Evolutionary conservation across 352 stramenopile species (phyloP).

Genomic region (Globisporangium solare): DNA sequence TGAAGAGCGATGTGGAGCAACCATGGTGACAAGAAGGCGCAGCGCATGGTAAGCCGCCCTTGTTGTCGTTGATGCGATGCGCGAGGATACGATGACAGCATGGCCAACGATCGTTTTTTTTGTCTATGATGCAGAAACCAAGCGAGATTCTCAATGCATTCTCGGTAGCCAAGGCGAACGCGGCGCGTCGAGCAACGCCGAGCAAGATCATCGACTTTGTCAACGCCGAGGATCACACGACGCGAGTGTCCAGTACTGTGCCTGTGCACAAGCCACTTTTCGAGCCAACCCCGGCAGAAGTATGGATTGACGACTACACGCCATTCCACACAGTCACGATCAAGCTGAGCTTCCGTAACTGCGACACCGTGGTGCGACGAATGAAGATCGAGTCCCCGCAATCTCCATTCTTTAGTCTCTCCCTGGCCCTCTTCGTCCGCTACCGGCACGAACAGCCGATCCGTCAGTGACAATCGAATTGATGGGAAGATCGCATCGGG

Average conservation of each 20-base stretch:
- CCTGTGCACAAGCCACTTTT: slow-evolving; percentile 87
- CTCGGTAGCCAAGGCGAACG: slow-evolving; percentile 43
- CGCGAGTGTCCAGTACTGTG: slow-evolving; percentile 55
- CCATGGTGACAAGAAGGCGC: slow-evolving; percentile 13
- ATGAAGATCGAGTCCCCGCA: slow-evolving; percentile 86
- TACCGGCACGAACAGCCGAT: slow-evolving; percentile 12
- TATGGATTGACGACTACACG: slow-evolving; percentile 93
- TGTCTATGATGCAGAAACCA: slow-evolving; percentile 37
- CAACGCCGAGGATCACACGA: slow-evolving; percentile 71
- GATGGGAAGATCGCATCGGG: slow-evolving; percentile 87
- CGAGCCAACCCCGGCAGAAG: slow-evolving; percentile 65
- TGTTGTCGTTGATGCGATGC: not conserved
- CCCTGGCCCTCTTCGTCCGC: slow-evolving; percentile 7
- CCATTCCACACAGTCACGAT: slow-evolving; percentile 79
- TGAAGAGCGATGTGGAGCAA: slow-evolving; percentile 13
- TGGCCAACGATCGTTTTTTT: not conserved
- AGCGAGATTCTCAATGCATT: slow-evolving; percentile 68
- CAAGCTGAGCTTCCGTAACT: slow-evolving; percentile 91
- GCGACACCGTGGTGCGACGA: slow-evolving; percentile 85
- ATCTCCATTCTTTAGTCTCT: slow-evolving; percentile 85
- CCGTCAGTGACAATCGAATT: slow-evolving; percentile 18
- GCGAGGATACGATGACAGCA: too few relatives aligned
- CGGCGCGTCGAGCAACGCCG: slow-evolving; percentile 25
- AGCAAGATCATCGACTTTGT: slow-evolving; percentile 59
- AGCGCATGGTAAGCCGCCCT: slow-evolving; percentile 14